A percentile compares a stretch with the other conserved stretches of the same genome.
phyloP scores from a whole-genome alignment of 148 eudicot species.

The Fagopyrum tataricum region DNA sequence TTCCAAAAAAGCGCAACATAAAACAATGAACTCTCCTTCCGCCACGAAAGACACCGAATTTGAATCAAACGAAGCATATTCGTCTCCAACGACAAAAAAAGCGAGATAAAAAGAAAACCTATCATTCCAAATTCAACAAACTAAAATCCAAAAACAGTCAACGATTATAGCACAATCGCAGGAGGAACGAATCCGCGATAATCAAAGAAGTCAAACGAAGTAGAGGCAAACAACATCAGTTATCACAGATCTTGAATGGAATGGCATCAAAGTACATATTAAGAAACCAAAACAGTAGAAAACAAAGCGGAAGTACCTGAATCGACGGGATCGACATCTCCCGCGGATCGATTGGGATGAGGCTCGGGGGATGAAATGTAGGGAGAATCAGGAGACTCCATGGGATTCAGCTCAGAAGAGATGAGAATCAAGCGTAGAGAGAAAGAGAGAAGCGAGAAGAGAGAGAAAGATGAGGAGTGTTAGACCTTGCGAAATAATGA shows the following conservation, averaged over 20 bases:
- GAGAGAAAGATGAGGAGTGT: neutral
- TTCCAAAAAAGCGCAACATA: neutral
- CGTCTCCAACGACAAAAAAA: neutral
- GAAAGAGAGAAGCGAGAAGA: neutral
- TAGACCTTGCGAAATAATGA: neutral
- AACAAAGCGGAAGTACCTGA: constrained; percentile 18
- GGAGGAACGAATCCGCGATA: neutral
- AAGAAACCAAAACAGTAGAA: neutral
- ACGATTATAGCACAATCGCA: neutral
- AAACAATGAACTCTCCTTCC: neutral
- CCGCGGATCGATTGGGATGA: constrained; percentile 26
- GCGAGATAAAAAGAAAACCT: neutral
- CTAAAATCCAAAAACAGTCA: neutral
- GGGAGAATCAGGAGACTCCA: constrained; percentile 48
- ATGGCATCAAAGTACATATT: neutral
- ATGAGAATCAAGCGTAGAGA: neutral
- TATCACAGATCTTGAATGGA: neutral
- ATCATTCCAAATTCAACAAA: neutral
- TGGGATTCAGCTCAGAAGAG: constrained; percentile 10
- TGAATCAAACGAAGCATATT: neutral
- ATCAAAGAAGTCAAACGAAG: neutral
- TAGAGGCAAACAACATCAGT: neutral
- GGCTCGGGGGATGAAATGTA: constrained; percentile 35
- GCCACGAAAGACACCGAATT: neutral
- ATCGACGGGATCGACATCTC: constrained; percentile 12